Percentiles rank a stretch among this genome's conserved stretches.
These are phyloP conservation scores for Claviceps maximensis DNA, from an alignment of 2,329 filamentous ascomycete species.

Conservation along the genomic window DNA sequence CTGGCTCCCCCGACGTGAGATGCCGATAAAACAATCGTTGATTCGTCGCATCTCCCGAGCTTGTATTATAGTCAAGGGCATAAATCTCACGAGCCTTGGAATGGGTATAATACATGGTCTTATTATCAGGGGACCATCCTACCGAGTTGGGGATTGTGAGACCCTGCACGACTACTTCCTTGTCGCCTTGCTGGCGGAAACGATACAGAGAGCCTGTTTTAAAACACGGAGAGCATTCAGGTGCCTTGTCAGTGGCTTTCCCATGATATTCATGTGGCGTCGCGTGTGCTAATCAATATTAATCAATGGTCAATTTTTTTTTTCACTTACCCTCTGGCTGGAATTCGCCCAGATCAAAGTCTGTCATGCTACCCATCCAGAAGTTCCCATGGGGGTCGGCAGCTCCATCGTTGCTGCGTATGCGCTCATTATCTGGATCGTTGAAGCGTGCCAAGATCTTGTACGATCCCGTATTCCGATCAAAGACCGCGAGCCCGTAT, in stretches of 20 bases:
- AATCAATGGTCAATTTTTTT: not conserved
- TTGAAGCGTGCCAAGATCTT: conserved; percentile 39
- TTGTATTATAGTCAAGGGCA: conserved; percentile 57
- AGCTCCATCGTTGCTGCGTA: conserved; percentile 69
- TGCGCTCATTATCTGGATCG: conserved; percentile 32
- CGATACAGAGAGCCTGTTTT: conserved; percentile 55
- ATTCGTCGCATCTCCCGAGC: conserved; percentile 52
- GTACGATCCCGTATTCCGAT: conserved; percentile 44
- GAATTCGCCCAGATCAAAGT: conserved; percentile 45
- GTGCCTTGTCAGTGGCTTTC: not conserved
- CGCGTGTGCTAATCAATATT: not conserved
- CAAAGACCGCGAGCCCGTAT: conserved; percentile 65
- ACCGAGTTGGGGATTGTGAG: conserved; percentile 77
- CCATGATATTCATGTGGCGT: not conserved
- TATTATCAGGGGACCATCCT: conserved; percentile 61
- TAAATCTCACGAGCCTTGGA: conserved; percentile 58
- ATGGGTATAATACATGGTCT: conserved; percentile 73
- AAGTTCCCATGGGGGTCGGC: conserved; percentile 70
- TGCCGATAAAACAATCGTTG: conserved; percentile 62
- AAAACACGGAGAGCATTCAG: not conserved
- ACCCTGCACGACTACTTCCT: conserved; percentile 45
- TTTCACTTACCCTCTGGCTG: conserved; percentile 40
- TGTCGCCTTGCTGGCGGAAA: conserved; percentile 44
- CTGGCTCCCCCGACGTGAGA: conserved; percentile 53
- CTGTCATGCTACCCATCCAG: conserved; percentile 80